A percentile compares a stretch with the other conserved stretches of the same genome.
These are phyloP conservation scores for Solanum hybrid DNA, from an alignment of 305 asterid genomes.

Conservation along the genomic window DNA sequence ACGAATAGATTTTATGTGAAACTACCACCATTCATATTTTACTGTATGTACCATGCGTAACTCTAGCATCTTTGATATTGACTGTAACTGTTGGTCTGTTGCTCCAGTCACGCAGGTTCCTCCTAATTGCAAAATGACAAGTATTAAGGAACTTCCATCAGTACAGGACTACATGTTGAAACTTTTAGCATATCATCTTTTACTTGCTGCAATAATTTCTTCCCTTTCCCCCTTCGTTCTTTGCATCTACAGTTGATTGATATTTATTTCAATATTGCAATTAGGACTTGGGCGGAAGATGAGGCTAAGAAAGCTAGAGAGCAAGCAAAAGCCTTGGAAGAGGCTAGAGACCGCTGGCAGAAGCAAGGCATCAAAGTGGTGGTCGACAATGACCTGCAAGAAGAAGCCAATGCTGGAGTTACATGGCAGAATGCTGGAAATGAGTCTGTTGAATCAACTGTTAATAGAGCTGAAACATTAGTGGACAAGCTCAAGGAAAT, in stretches of 20 bases:
- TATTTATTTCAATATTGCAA: conserved; percentile 7
- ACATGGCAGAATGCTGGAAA: conserved; percentile 72
- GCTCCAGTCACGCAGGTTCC: neutral
- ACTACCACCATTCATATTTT: neutral
- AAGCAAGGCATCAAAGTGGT: conserved; percentile 76
- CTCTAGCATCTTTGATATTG: neutral
- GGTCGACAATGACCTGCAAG: conserved; percentile 68
- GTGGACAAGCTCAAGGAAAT: conserved; percentile 63
- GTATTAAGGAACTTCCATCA: neutral
- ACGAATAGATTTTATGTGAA: neutral
- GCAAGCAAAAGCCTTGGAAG: conserved; percentile 79
- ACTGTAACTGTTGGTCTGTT: neutral
- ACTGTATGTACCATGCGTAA: neutral
- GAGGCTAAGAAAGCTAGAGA: conserved; percentile 89
- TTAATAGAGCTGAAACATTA: conserved; percentile 57
- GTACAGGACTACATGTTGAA: neutral
- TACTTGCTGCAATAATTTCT: neutral
- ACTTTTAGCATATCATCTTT: neutral
- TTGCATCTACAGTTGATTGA: conserved; percentile 1
- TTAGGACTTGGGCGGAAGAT: conserved; percentile 91
- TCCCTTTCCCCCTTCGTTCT: neutral
- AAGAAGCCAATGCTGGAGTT: conserved; percentile 63
- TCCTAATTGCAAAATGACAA: neutral
- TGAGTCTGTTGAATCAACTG: conserved; percentile 55
- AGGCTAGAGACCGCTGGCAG: conserved; percentile 79